phyloP scores from a whole-genome alignment of 2,329 filamentous ascomycete genomes.

The Dothiorella sarmentorum region DNA sequence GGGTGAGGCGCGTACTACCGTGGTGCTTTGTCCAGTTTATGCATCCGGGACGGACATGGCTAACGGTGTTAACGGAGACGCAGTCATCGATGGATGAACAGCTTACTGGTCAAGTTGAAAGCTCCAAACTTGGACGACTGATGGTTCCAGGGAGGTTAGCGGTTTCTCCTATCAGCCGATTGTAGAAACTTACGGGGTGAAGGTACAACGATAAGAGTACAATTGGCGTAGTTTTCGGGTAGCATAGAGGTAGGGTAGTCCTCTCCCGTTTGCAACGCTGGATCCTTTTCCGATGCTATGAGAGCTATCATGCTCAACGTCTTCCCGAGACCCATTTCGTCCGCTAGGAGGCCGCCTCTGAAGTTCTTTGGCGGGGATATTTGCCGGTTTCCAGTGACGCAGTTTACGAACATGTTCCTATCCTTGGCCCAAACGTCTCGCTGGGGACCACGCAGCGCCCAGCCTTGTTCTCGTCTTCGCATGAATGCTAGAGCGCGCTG shows the following conservation, averaged over 20 bases:
- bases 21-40: not conserved
- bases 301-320: constrained; percentile 42
- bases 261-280: not conserved
- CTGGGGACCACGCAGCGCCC: constrained; percentile 31
- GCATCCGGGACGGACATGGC: not conserved
- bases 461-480: constrained; percentile 38
- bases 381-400: constrained; percentile 25
- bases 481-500: constrained; percentile 46
- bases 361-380: constrained; percentile 61
- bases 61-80: not conserved
- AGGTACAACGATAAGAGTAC: not conserved
- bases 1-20: not conserved
- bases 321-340: constrained; percentile 89
- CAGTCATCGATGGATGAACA: not conserved
- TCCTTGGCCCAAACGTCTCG: not conserved
- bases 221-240: not conserved
- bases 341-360: constrained; percentile 71
- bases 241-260: rapidly evolving
- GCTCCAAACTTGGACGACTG: not conserved
- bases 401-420: not conserved
- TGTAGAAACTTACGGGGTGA: not conserved
- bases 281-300: constrained; percentile 4
- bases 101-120: not conserved
- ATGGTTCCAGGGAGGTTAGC: too few species aligned
- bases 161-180: not conserved